Conservation (phyloP, 345 rosid genomes). For the Gossypium australe region DNA sequence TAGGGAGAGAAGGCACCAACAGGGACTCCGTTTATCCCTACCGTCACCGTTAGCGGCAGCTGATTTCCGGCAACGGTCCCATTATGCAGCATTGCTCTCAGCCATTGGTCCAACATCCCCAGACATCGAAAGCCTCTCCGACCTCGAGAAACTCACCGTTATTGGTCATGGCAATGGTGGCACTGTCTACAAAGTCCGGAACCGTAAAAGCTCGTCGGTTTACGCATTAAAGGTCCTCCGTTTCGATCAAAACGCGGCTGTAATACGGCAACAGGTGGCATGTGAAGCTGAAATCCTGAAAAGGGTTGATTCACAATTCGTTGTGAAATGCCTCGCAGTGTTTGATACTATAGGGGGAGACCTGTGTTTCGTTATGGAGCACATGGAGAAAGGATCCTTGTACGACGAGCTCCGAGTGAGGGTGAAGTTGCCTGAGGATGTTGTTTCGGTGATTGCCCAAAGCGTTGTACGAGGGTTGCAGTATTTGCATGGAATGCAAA, state of each 20-base stretch:
- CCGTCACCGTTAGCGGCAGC: conserved; percentile 28
- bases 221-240: conserved; percentile 53
- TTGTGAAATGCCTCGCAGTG: conserved; percentile 48
- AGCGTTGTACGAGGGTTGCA: conserved; percentile 41
- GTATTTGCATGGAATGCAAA: conserved; percentile 44
- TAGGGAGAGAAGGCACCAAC: conserved; percentile 53
- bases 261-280: conserved; percentile 22
- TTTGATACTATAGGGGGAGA: conserved; percentile 27
- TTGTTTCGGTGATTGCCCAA: conserved; percentile 31
- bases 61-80: conserved; percentile 5
- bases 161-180: conserved; percentile 61
- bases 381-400: conserved; percentile 57
- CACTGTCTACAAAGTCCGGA: conserved; percentile 51
- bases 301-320: conserved; percentile 38
- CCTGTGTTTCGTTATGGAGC: conserved; percentile 57
- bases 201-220: conserved; percentile 26
- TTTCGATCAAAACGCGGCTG: conserved; percentile 20
- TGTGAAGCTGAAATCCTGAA: conserved; percentile 52
- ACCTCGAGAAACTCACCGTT: conserved; percentile 43
- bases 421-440: conserved; percentile 25
- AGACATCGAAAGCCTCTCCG: conserved; percentile 31
- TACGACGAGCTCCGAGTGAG: conserved; percentile 24
- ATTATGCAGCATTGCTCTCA: neutral
- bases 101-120: conserved; percentile 33
- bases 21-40: conserved; percentile 42